Percentiles rank a stretch among this genome's conserved stretches.
Conservation (phyloP, 495 filamentous ascomycete species). For the Sporormia fimetaria region DNA sequence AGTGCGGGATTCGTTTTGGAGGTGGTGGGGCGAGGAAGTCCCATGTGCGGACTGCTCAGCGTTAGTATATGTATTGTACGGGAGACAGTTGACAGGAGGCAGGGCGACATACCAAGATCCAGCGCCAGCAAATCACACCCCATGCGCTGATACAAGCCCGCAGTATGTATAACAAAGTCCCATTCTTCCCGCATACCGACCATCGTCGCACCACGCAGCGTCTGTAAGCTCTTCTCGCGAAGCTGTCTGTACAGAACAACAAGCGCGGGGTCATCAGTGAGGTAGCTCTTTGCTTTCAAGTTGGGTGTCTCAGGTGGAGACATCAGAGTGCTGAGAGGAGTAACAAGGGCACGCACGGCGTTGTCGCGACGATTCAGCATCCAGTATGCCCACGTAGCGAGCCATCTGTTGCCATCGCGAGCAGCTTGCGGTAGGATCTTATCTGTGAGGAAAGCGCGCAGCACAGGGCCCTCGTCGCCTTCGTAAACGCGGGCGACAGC, state of each 20-base stretch:
- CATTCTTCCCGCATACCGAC: constrained; percentile 73
- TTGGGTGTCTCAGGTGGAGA: constrained; percentile 48
- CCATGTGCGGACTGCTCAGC: constrained; percentile 23
- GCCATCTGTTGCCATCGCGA: constrained; percentile 78
- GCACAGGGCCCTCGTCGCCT: constrained; percentile 66
- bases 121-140: constrained; percentile 89
- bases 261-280: constrained; percentile 81
- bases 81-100: neutral
- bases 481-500: constrained; percentile 81
- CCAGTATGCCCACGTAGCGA: constrained; percentile 93
- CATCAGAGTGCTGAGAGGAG: constrained; percentile 63
- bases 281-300: constrained; percentile 61
- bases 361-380: constrained; percentile 74
- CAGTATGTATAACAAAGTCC: constrained; percentile 82
- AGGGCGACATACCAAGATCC: constrained; percentile 41
- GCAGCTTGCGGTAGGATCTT: constrained; percentile 68
- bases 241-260: constrained; percentile 81
- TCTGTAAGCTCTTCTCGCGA: constrained; percentile 73
- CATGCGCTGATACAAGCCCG: constrained; percentile 84
- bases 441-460: constrained; percentile 65
- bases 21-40: constrained; percentile 41
- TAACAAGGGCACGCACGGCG: constrained; percentile 78
- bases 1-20: constrained; percentile 32
- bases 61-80: constrained; percentile 1
- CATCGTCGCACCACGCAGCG: constrained; percentile 70